These are phyloP conservation scores for Rhizodiscina lignyota DNA, from an alignment of 495 filamentous ascomycete genomes.

Conservation along the genomic window DNA sequence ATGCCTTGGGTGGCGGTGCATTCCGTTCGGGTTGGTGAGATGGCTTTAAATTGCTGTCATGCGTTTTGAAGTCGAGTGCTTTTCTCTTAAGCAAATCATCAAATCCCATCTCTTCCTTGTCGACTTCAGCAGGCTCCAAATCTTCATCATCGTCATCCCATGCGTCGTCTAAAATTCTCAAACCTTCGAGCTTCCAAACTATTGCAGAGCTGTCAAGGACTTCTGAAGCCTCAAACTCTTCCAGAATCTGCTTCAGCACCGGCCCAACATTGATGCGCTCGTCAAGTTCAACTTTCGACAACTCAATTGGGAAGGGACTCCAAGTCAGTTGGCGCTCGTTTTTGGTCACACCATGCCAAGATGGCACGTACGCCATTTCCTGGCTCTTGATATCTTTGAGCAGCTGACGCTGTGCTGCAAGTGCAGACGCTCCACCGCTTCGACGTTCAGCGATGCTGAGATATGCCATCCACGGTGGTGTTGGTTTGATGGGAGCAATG, in stretches of 20 bases:
- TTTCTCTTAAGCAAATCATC: conserved; percentile 15
- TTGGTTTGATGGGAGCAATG: conserved; percentile 41
- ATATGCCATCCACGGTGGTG: conserved; percentile 44
- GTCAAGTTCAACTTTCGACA: conserved; percentile 15
- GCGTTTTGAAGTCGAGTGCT: conserved; percentile 15
- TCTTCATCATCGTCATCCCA: conserved; percentile 7
- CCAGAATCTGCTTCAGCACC: conserved; percentile 12
- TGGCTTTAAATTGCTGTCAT: conserved; percentile 1
- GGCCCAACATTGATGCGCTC: conserved; percentile 22
- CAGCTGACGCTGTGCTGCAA: conserved; percentile 12
- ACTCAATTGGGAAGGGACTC: conserved; percentile 20
- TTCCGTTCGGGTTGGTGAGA: background rate
- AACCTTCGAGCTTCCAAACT: conserved; percentile 33
- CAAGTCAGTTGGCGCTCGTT: conserved; percentile 27
- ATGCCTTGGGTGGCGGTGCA: no score
- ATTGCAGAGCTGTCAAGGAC: conserved; percentile 17
- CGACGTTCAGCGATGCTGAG: conserved; percentile 6
- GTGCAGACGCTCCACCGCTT: conserved; percentile 2
- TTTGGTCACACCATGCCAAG: conserved; percentile 26
- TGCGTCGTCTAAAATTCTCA: conserved; percentile 35
- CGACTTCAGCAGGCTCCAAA: conserved; percentile 18
- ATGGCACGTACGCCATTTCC: conserved; percentile 13
- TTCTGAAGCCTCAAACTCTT: conserved; percentile 8
- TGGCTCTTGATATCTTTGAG: conserved; percentile 11
- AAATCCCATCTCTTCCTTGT: conserved; percentile 9